A percentile compares a stretch with the other conserved stretches of the same genome.
phyloP scores from a whole-genome alignment of 2,329 filamentous ascomycete species.

The Didymella exigua region DNA sequence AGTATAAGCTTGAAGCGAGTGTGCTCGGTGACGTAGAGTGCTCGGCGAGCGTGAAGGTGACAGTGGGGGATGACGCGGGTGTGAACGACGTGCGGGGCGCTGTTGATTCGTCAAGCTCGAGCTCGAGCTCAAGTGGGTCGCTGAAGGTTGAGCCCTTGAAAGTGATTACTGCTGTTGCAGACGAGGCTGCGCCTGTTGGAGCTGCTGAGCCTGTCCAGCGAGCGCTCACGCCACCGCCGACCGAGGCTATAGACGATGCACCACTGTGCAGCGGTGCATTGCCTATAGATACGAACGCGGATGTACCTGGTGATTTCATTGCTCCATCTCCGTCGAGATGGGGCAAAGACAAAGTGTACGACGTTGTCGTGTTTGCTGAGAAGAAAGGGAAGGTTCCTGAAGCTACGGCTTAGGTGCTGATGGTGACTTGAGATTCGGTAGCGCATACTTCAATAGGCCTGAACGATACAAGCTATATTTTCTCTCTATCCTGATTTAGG shows the following conservation, averaged over 20 bases:
- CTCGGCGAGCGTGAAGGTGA: background rate
- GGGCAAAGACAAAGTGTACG: background rate
- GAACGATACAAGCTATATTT: no score
- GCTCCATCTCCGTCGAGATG: background rate
- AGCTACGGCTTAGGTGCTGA: no score
- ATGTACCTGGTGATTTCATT: background rate
- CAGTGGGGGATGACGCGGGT: background rate
- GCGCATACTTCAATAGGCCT: no score
- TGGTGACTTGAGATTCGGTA: no score
- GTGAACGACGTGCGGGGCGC: background rate
- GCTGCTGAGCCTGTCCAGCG: background rate
- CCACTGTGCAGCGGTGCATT: slow-evolving; percentile 11
- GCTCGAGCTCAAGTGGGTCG: background rate
- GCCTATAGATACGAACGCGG: background rate
- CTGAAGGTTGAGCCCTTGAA: background rate
- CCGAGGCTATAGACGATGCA: background rate
- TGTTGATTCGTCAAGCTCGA: background rate
- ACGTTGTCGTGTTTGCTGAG: background rate
- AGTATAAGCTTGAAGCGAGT: background rate
- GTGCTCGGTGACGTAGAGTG: background rate
- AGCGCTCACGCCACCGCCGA: background rate
- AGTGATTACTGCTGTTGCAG: background rate
- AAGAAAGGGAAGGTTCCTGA: no score
- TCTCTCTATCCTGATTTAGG: no score
- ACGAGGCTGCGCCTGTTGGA: background rate